Base-by-base conservation (phyloP, 2,329 filamentous ascomycete genomes). In the Plectosphaerella plurivora region DNA sequence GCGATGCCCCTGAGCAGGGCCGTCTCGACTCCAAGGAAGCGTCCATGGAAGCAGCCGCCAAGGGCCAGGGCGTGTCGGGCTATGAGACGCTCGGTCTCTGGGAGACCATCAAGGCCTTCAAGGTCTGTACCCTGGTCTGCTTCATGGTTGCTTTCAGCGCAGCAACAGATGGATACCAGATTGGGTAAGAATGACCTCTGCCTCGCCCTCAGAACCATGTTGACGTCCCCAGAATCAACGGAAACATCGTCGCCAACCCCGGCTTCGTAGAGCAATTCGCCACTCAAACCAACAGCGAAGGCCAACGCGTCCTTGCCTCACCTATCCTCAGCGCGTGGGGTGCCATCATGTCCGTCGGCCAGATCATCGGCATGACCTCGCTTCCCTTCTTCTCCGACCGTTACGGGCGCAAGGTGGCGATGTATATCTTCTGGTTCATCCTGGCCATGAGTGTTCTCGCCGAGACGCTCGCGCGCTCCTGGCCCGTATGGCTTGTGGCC, bases 401-500 rank as follows among this genome's bases (percentile, higher is more conserved):
- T n/a, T 62, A 63, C 41, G 67, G 67, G 15, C 60, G 66, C n/a
- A 68, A 69, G 52, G 53, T 55, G 1, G 59, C 65, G 22, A 64
- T 69, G 60, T 62, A 64, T 15, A 59, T 57, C 12, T 60, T 63
- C 50, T 68, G 65, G 66, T 54, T 60, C 8, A 57, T 68, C 39
- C 61, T 69, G 5, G 59, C 60, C 28, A 54, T 61, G 53, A 73
- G 71, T 46, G 60, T 72, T 18, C 62, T 72, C 15, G 63, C 64
- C 16, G 72, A 75, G 52, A 62, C 62, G 0, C 58, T 74, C 5
- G 65, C 68, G 1, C 63, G 65, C 3, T 55, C 52, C 3, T 74
- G 71, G 71, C 56, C 66, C 7, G 67, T 69, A 55, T 75, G 72
- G 71, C 65, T 73, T 0, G 64, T 68, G 8, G 73, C 55, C 3